Evolutionary conservation across 495 filamentous ascomycete species (phyloP).

Genomic region (Neurospora sp.): DNA sequence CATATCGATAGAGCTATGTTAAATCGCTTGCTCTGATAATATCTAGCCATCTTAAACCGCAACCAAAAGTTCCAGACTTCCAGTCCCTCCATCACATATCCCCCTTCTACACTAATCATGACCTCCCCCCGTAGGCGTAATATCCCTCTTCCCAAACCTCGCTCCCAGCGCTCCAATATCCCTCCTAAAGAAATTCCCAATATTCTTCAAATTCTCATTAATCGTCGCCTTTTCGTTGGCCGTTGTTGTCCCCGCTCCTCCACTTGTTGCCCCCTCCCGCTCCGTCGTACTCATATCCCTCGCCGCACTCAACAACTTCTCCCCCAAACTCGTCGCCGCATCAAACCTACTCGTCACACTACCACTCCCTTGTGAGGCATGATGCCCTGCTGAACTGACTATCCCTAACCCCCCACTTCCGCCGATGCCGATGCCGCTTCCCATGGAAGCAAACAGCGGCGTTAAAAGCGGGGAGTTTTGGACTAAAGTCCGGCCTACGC

Average conservation of each 20-base stretch:
- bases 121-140: slow-evolving; percentile 19
- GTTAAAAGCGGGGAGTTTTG: slow-evolving; percentile 52
- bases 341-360: slow-evolving; percentile 60
- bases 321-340: slow-evolving; percentile 58
- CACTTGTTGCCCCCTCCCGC: slow-evolving; percentile 37
- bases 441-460: slow-evolving; percentile 40
- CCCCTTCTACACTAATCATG: neutral
- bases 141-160: slow-evolving; percentile 49
- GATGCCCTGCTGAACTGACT: too few relatives aligned
- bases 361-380: slow-evolving; percentile 29
- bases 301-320: slow-evolving; percentile 67
- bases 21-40: too few relatives aligned
- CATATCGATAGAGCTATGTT: too few relatives aligned
- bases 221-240: slow-evolving; percentile 50
- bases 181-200: slow-evolving; percentile 90
- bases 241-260: slow-evolving; percentile 35
- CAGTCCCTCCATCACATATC: too few relatives aligned
- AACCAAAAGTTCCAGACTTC: too few relatives aligned
- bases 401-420: too few relatives aligned
- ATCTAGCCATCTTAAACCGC: too few relatives aligned
- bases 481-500: slow-evolving; percentile 47
- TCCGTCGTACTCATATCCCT: slow-evolving; percentile 66
- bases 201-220: slow-evolving; percentile 86
- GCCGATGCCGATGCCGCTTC: neutral
- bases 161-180: slow-evolving; percentile 79